Conservation (phyloP, 2,329 filamentous ascomycete genomes). For the Pestalotiopsis sp. region DNA sequence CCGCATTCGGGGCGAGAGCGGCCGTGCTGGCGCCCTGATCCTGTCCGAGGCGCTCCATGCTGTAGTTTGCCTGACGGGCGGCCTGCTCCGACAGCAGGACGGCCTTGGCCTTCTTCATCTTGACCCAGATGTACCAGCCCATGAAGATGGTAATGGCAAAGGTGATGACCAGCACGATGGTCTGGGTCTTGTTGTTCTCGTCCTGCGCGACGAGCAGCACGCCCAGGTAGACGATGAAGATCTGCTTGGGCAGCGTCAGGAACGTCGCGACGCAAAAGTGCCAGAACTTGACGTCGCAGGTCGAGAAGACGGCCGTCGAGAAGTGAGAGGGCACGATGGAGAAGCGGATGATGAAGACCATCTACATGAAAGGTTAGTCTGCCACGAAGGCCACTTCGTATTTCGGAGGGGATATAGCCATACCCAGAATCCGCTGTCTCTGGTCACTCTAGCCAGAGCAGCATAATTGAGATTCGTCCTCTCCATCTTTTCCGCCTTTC, state of each 20-base stretch:
- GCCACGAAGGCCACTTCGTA: not conserved
- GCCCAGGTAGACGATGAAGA: slow-evolving; percentile 41
- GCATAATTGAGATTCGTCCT: slow-evolving; percentile 40
- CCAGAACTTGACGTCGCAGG: slow-evolving; percentile 42
- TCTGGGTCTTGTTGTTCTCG: slow-evolving; percentile 30
- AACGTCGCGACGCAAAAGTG: slow-evolving; percentile 39
- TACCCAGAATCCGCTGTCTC: slow-evolving; percentile 41
- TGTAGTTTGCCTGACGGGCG: slow-evolving; percentile 6
- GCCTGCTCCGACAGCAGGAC: slow-evolving; percentile 35
- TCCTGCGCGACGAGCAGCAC: slow-evolving; percentile 32
- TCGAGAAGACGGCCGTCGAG: slow-evolving; percentile 43
- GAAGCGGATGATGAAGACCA: slow-evolving; percentile 40
- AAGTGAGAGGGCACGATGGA: slow-evolving; percentile 41
- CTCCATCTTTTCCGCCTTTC: slow-evolving; percentile 37
- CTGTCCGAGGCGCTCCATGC: not conserved
- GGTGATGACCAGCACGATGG: slow-evolving; percentile 33
- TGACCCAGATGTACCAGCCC: slow-evolving; percentile 35
- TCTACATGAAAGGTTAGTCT: slow-evolving; percentile 21
- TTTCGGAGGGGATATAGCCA: not conserved
- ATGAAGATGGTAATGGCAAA: slow-evolving; percentile 35
- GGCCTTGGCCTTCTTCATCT: slow-evolving; percentile 35
- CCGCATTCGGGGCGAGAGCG: not conserved
- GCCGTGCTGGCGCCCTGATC: not conserved
- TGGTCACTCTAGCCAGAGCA: slow-evolving; percentile 37
- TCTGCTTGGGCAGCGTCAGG: slow-evolving; percentile 41